Evolutionary conservation across 2,329 filamentous ascomycete genomes (phyloP), one percentile per base, ranked within the genome.

Genomic region (Botryotinia calthae): DNA sequence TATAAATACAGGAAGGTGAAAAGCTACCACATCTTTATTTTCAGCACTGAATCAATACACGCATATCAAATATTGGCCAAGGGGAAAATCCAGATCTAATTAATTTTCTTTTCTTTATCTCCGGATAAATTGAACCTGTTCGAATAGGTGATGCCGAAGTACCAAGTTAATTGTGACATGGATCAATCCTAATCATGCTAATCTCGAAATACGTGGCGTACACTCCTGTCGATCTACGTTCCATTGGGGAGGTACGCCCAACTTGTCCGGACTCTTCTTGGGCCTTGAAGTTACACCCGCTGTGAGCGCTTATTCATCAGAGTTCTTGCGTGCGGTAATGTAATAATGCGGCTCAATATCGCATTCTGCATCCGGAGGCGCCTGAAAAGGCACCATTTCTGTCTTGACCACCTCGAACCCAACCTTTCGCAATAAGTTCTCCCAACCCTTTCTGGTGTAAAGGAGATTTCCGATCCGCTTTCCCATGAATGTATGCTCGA

Each of bases 271-370:
- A 8, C 20, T 34, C 20, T 37, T 34, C 28, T 22, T 37, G 25
- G 20, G 22, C 5, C 42, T 48, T 62, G 31, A 48, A 48, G 44
- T 34, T 48, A 16, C 12, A 48, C 20, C 9, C 7, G 16, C 25
- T 18, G 28, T 48, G 22, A 7, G 31, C 46, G 62, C 44, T 46
- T 37, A 65, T 37, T 22, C 20, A 34, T 28, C 28, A 34, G 42
- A 46, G 51, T 3, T 56, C 34, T 68, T 68, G 34, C 51, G 48
- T 31, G 34, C 48, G 12, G 65, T 58, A 28, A 68, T 68, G 34
- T 54, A 68, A 44, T 68, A 58, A 56, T 68, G 65, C 25, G 65
- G 65, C 65, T 68, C 65, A 40, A 68, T 31, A 68, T 68, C 65
- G 31, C 31, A 68, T 42, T 68, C 25, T 56, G 65, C 51, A 34